Evolutionary conservation across 352 stramenopile genomes (phyloP), one percentile per base, ranked within the genome.

Genomic region (Hyphochytrium catenoides): DNA sequence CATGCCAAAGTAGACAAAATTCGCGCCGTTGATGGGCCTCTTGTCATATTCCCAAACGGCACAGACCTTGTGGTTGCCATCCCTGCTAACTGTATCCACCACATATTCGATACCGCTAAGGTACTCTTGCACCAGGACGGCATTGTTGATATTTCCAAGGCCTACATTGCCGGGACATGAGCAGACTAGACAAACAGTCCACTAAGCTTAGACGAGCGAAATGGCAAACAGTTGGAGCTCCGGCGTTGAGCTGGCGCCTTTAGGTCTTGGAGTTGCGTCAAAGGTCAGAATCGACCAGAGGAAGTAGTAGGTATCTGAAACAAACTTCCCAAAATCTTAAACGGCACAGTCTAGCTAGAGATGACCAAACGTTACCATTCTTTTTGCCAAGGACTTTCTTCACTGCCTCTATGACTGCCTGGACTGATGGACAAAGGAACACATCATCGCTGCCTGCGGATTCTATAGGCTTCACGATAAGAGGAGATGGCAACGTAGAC

Each of bases 1-100:
- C 16, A 32, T 79, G 5, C 51, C 55, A 50, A 59, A 74, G 43
- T 84, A 84, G 1, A 84, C 71, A 52, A 81, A 83, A 16, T 58
- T 52, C 7, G 57, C 59, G 16, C 36, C 36, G 47, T 83, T 78
- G n/a, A 60, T 52, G 4, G 48, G 41, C 34, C 72, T 43, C 52
- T 87, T 87, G 43, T 88, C 72, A 47, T 88, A 86, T 40, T 61
- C 56, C 74, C 72, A 90, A 8, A 88, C 46, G 8, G 71, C 73
- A 23, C 64, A 58, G 29, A 83, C 52, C 39, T 85, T 86, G 41
- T 75, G 54, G 27, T 72, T 51, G 0, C 74, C 74, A 50, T 75
- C 48, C 16, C 56, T 54, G 27, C 44, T 62, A 1, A 87, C 70
- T 6, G 63, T 59, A 48, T 90, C 74, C 9, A 90, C 46, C 2